Evolutionary conservation across 768 basidiomycete genomes (phyloP), one percentile per base, ranked within the genome.

Genomic region (Kwoniella mangroviensis): DNA sequence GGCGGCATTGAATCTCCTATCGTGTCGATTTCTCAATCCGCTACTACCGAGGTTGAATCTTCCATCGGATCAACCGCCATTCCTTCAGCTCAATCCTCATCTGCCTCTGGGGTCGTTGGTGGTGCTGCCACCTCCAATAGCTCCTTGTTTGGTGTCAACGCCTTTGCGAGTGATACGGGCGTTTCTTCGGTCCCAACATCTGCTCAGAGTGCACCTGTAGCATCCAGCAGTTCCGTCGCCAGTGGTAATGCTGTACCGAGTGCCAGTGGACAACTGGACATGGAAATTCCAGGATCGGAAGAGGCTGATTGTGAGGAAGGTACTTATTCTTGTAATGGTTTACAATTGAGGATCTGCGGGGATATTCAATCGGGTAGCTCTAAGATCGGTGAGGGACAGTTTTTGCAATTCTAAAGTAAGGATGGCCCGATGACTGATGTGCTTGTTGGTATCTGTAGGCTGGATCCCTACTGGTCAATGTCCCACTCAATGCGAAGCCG

Each of bases 331-430:
- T 63, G 62, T 40, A n/a, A 63, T 24, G 62, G 52, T 2, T 40
- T 63, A 21, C n/a, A 63, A n/a, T 54, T 63, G 62, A 63, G 52
- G 7, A 53, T 63, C 28, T 63, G 62, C 19, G 52, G 52, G 9
- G 26, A 52, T 22, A 63, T 63, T 40, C 62, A 63, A 41, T 24
- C 62, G n/a, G 62, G 62, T 34, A 53, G 28, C n/a, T 15, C 49
- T 19, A 53, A 21, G 17, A 28, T 63, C n/a, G 62, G 62, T 63
- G 34, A 63, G 62, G 54, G 11, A 55, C 53, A 55, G n/a, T 5
- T 19, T 21, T 55, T 26, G 21, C 21, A 15, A 21, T 12, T 52
- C 21, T 52, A 12, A 52, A 52, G 51, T 34, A 34, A 7, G 9
- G 6, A 6, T 34, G 51, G 17, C 51, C 17, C 13, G 21, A 52